These are phyloP conservation scores for Perilla frutescens DNA, from an alignment of 257 asterid genomes.

Conservation along the genomic window DNA sequence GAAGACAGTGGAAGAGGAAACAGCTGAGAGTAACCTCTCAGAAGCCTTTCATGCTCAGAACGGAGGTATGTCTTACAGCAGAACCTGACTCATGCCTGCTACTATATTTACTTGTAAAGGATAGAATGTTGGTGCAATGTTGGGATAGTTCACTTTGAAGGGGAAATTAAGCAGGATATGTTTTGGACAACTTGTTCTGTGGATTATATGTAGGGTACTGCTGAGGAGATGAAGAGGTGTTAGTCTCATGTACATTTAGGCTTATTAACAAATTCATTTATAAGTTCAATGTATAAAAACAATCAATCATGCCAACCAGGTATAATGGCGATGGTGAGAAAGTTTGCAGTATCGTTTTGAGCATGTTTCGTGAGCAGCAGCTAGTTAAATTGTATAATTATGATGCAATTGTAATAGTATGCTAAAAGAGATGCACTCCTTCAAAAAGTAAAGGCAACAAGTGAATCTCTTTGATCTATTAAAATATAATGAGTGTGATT, in stretches of 20 bases:
- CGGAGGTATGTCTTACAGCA: slow-evolving; percentile 62
- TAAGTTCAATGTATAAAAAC: not conserved
- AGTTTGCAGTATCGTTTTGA: not conserved
- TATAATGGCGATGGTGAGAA: slow-evolving; percentile 16
- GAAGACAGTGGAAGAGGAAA: slow-evolving; percentile 66
- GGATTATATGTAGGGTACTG: no score
- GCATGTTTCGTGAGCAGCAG: not conserved
- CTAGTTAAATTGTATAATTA: not conserved
- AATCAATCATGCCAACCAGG: not conserved
- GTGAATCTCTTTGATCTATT: slow-evolving; percentile 15
- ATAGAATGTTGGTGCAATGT: not conserved
- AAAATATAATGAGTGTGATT: slow-evolving; percentile 10
- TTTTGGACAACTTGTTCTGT: no score
- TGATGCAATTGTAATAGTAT: slow-evolving; percentile 8
- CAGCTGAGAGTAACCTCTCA: slow-evolving; percentile 70
- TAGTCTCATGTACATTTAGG: not conserved
- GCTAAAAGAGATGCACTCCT: slow-evolving; percentile 6
- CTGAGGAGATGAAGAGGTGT: no score
- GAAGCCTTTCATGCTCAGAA: slow-evolving; percentile 90
- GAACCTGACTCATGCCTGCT: slow-evolving; percentile 12
- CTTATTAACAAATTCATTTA: not conserved
- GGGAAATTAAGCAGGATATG: not conserved
- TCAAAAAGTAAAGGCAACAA: not conserved
- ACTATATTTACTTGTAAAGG: not conserved
- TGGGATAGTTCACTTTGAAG: not conserved